Evolutionary conservation across 1,139 yeast genomes (phyloP), one percentile per base, ranked within the genome.

Genomic region (Zygosaccharomyces sapae): DNA sequence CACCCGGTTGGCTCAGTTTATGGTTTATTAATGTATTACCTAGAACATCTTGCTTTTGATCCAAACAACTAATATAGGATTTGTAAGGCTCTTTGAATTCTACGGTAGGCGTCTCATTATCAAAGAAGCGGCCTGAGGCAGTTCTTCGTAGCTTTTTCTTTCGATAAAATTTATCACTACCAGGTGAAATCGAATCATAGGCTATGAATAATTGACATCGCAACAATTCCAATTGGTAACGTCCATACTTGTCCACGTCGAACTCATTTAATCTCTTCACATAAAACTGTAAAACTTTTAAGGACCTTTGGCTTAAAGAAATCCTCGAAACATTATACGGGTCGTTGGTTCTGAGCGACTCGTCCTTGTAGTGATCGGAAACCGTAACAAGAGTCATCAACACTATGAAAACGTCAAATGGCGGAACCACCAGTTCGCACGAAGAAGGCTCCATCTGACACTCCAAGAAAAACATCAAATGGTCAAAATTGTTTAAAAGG

Each of bases 131-230:
- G 25, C 46, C 48, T 13, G 41, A 33, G 24, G 40, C 29, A 12
- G 48, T 47, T 16, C 48, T 53, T 29, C 51, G 50, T 25, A 48
- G 36, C 19, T 29, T 38, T 9, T 33, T 30, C 10, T 30, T 30
- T 6, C 52, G 45, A 39, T 48, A 44, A 30, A 33, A 25, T 38
- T 45, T 40, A 30, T 45, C 41, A 35, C 33, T 31, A 3, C 38
- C 31, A 12, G 50, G 44, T 19, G 48, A 43, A 10, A 62, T 27
- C 1, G 53, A 36, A 44, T 63, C 68, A 3, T 58, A 42, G 8
- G 56, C 57, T 18, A 61, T 19, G 40, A 63, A 63, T 30, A 64
- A 49, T 41, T 64, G 67, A 44, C 68, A 61, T 34, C 67, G 52
- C 35, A 64, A 46, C 18, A 64, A 48, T 40, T 60, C 65, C 25